phyloP scores from a whole-genome alignment of 2,329 filamentous ascomycete species.

The Aureobasidium sp. region DNA sequence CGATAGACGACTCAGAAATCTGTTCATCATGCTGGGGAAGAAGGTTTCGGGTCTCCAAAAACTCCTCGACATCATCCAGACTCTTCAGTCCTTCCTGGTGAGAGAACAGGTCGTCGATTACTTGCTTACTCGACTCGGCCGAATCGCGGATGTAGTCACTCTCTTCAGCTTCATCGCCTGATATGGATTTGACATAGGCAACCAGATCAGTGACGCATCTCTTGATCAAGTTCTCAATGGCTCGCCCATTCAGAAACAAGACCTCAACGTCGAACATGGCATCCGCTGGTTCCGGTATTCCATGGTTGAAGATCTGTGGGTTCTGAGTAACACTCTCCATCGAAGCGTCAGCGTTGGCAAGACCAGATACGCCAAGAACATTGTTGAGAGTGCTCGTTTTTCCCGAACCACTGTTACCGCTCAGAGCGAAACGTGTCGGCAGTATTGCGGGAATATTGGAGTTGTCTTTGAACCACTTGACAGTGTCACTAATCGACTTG shows the following conservation, averaged over 20 bases:
- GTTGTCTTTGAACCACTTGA: not conserved
- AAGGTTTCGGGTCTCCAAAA: not conserved
- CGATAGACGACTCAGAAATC: not conserved
- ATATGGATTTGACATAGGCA: not conserved
- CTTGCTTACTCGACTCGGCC: not conserved
- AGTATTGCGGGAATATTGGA: not conserved
- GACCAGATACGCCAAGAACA: not conserved
- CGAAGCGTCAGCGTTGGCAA: not conserved
- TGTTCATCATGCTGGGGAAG: not conserved
- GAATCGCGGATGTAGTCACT: not conserved
- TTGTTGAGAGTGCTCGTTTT: conserved; percentile 1
- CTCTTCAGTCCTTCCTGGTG: not conserved
- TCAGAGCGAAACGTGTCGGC: not conserved
- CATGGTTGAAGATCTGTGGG: not conserved
- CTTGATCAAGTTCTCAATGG: not conserved
- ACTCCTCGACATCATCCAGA: not conserved
- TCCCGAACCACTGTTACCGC: not conserved
- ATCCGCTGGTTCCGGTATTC: not conserved
- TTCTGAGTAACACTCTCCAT: not conserved
- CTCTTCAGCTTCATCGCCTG: not conserved
- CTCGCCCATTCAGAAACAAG: not conserved
- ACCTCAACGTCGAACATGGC: not conserved
- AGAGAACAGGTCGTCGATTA: not conserved
- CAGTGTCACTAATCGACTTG: not conserved
- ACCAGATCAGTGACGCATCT: not conserved